Percentiles rank a stretch among this genome's conserved stretches.
phyloP scores from a whole-genome alignment of 2,329 filamentous ascomycete species.

The Beauveria sp. region DNA sequence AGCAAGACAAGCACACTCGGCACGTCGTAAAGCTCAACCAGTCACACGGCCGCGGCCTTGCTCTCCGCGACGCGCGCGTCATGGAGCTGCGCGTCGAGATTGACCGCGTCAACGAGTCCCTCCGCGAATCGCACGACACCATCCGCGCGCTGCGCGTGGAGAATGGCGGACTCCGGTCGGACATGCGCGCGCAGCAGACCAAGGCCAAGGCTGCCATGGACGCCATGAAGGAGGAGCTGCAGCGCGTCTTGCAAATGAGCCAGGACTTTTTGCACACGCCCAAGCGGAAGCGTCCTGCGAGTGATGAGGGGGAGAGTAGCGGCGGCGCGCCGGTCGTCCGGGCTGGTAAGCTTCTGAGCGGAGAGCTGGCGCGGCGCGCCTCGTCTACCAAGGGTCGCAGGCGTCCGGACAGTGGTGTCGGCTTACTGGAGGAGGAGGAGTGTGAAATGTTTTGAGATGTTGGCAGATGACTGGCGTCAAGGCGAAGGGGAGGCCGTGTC shows the following conservation, averaged over 20 bases:
- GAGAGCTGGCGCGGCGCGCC: constrained; percentile 22
- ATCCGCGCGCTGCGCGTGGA: constrained; percentile 39
- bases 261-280: constrained; percentile 33
- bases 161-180: constrained; percentile 31
- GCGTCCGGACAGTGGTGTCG: constrained; percentile 47
- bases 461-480: not conserved
- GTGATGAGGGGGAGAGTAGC: not conserved
- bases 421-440: constrained; percentile 46
- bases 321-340: constrained; percentile 13
- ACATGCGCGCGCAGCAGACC: constrained; percentile 30
- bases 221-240: constrained; percentile 44
- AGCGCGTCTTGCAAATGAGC: constrained; percentile 39
- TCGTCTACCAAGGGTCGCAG: constrained; percentile 32
- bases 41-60: constrained; percentile 39
- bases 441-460: constrained; percentile 6
- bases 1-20: constrained; percentile 26
- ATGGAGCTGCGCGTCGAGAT: constrained; percentile 41
- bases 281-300: constrained; percentile 14
- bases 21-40: constrained; percentile 30
- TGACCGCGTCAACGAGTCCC: constrained; percentile 35
- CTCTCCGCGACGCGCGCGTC: constrained; percentile 43
- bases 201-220: constrained; percentile 39
- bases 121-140: constrained; percentile 40
- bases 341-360: constrained; percentile 18
- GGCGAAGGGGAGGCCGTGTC: not conserved